These are phyloP conservation scores for Vitis hybrid DNA, from an alignment of 177 flowering plant species.

Conservation along the genomic window DNA sequence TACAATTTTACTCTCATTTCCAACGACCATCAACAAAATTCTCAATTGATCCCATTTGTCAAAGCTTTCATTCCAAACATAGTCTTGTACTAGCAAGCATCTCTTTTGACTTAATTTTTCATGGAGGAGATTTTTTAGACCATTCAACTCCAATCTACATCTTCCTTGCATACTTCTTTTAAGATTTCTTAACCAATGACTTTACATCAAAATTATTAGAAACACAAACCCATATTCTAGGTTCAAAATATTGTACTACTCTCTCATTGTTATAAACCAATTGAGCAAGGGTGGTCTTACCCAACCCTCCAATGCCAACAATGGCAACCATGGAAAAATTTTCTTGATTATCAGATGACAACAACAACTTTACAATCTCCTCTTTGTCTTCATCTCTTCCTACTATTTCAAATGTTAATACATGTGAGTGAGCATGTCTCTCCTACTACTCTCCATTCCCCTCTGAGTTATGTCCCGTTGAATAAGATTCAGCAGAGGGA, in stretches of 20 bases:
- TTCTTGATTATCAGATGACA: background rate
- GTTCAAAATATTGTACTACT: background rate
- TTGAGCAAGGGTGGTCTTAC: background rate
- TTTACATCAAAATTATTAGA: background rate
- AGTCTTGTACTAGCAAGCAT: background rate
- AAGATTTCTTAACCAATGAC: background rate
- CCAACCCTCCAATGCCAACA: background rate
- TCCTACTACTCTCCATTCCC: background rate
- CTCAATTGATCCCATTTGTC: background rate
- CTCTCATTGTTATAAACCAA: background rate
- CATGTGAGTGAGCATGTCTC: background rate
- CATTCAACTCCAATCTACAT: background rate
- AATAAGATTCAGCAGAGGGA: background rate
- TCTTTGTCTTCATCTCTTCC: background rate
- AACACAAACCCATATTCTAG: background rate
- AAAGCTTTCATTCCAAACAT: background rate
- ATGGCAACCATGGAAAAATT: background rate
- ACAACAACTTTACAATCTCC: background rate
- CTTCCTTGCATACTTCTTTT: background rate
- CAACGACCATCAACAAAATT: background rate
- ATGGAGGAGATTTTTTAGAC: background rate
- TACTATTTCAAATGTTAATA: background rate
- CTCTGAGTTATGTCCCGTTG: background rate
- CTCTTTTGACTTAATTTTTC: background rate
- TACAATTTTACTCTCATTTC: background rate